These are phyloP conservation scores for Nyssa sinensis DNA, from an alignment of 148 eudicot species.

Conservation along the genomic window DNA sequence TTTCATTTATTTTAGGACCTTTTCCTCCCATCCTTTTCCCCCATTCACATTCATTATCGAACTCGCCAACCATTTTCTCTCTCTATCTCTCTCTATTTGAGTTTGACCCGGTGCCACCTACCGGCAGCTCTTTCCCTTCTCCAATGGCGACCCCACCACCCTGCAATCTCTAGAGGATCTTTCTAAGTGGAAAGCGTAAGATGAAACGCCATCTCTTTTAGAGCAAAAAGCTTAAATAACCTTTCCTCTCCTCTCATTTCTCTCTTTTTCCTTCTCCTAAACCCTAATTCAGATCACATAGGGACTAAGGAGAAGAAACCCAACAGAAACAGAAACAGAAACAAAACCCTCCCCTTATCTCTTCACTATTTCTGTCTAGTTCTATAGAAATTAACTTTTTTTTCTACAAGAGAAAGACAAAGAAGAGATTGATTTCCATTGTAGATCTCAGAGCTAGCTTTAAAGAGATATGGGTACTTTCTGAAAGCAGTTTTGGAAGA, in stretches of 20 bases:
- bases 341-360: background rate
- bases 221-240: conserved; percentile 1
- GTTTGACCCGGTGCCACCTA: conserved; percentile 47
- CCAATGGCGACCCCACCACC: conserved; percentile 24
- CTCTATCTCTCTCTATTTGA: conserved; percentile 16
- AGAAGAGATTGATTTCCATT: background rate
- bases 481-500: no score
- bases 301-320: background rate
- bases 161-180: background rate
- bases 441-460: background rate
- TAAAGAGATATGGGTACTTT: background rate
- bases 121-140: conserved; percentile 27
- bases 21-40: background rate
- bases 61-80: conserved; percentile 3
- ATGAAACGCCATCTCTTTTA: background rate
- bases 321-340: no score
- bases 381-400: background rate
- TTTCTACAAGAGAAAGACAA: background rate
- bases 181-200: background rate
- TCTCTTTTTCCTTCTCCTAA: conserved; percentile 1
- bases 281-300: background rate
- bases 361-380: background rate
- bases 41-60: background rate
- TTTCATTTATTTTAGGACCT: background rate
- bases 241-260: background rate